Evolutionary conservation across 139 green algal genomes (phyloP).

Genomic region (Coccomyxa sp.): DNA sequence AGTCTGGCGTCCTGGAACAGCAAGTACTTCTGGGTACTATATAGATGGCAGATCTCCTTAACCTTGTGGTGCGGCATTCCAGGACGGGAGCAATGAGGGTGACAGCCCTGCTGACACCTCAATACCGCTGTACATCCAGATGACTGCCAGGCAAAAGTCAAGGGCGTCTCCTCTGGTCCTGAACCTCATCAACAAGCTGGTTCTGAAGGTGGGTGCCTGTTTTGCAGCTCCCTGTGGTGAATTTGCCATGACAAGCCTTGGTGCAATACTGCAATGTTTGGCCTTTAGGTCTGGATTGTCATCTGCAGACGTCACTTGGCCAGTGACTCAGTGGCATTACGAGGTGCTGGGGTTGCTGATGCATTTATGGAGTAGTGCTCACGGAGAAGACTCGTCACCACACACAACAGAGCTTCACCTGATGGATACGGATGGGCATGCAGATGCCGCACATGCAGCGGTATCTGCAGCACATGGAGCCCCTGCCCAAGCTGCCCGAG

Average conservation of each 20-base stretch:
- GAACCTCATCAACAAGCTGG: background rate
- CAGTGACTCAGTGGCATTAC: background rate
- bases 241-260: no score
- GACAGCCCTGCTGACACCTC: background rate
- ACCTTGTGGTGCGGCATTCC: no score
- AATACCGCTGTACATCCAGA: background rate
- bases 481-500: constrained; percentile 14
- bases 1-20: no score
- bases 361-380: no score
- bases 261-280: background rate
- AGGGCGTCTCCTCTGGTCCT: background rate
- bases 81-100: no score
- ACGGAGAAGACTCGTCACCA: no score
- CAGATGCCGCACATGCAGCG: constrained; percentile 8
- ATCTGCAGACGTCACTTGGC: background rate
- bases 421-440: background rate
- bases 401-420: no score
- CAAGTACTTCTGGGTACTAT: no score
- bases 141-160: background rate
- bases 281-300: no score
- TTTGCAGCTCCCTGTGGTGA: background rate
- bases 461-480: constrained; percentile 11
- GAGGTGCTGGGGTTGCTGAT: background rate
- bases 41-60: no score
- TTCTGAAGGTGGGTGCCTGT: background rate